phyloP scores from a whole-genome alignment of 441 rosid species.

The Adansonia madagascariensis region DNA sequence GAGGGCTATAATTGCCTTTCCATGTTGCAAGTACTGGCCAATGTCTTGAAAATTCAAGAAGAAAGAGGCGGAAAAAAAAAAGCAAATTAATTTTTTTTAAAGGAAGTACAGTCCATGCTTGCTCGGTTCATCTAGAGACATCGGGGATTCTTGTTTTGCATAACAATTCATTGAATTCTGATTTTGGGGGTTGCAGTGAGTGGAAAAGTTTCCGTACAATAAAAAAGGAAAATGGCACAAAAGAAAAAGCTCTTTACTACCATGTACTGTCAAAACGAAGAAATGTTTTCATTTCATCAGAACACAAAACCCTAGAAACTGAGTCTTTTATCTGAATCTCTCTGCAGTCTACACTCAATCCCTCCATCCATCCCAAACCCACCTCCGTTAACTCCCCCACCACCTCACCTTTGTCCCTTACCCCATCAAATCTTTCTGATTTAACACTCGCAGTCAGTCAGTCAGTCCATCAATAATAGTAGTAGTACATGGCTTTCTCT shows the following conservation, averaged over 20 bases:
- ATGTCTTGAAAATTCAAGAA: background rate
- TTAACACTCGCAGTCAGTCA: conserved; percentile 57
- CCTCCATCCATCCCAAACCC: background rate
- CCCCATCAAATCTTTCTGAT: conserved; percentile 78
- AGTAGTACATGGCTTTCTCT: conserved; percentile 42
- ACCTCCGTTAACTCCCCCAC: background rate
- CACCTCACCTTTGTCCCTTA: conserved; percentile 41
- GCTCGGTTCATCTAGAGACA: background rate
- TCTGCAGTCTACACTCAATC: background rate
- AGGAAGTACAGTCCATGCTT: conserved; percentile 8
- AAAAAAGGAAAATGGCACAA: too few relatives aligned
- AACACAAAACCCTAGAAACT: too few relatives aligned
- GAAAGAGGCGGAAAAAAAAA: background rate
- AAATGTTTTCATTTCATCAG: too few relatives aligned
- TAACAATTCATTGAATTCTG: too few relatives aligned
- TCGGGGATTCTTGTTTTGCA: too few relatives aligned
- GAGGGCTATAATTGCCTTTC: conserved; percentile 21
- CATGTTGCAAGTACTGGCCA: background rate
- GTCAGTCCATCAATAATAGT: conserved; percentile 43
- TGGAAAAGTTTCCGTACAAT: too few relatives aligned
- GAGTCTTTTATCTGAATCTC: conserved; percentile 31
- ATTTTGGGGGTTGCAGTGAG: too few relatives aligned
- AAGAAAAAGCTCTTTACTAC: too few relatives aligned
- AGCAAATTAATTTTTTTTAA: background rate
- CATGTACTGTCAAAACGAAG: too few relatives aligned